Evolutionary conservation across 306 rosid genomes (phyloP), one percentile per base, ranked within the genome.

Genomic region (Gastrolobium bilobum): DNA sequence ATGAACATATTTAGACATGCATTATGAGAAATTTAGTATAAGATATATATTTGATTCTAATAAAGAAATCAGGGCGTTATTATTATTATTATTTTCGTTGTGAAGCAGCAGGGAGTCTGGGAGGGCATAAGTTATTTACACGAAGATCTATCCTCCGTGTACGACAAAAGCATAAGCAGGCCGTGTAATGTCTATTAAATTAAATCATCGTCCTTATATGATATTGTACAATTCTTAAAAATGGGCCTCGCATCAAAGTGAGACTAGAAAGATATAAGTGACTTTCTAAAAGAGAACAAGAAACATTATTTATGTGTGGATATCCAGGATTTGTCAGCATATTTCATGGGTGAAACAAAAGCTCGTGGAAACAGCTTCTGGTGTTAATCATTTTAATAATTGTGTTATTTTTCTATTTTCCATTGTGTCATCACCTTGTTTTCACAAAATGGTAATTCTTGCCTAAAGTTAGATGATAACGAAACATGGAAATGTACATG

Each of bases 341-440:
- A 47, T 34, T 59, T 58, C 62, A 79, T 59, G 7, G 11, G 47
- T 29, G 82, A 38, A 69, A 48, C 43, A 79, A 48, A 48, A 59
- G 71, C 6, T 79, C 47, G 65, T 59, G 72, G 83, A 70, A 71
- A 33, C 54, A 39, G 29, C 48, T 56, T 79, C n/a, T 2, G 38
- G 64, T 54, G 31, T 51, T 71, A 51, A 72, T 80, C 10, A 79
- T 60, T 63, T 52, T 51, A 62, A 80, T 72, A 40, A 42, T 80
- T 53, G 74, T 72, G 74, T 72, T 26, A 38, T 60, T 72, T 43
- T 80, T 63, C n/a, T 50, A 70, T 64, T 71, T 50, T 62, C 58
- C 42, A n/a, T n/a, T 29, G 37, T 48, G 72, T 26, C 78, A 79
- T 79, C 66, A 51, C 65, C 66, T 71, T 61, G 66, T 71, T 79